These are phyloP conservation scores for Skeletonema marinoi DNA, from an alignment of 108 stramenopile species.

Conservation along the genomic window DNA sequence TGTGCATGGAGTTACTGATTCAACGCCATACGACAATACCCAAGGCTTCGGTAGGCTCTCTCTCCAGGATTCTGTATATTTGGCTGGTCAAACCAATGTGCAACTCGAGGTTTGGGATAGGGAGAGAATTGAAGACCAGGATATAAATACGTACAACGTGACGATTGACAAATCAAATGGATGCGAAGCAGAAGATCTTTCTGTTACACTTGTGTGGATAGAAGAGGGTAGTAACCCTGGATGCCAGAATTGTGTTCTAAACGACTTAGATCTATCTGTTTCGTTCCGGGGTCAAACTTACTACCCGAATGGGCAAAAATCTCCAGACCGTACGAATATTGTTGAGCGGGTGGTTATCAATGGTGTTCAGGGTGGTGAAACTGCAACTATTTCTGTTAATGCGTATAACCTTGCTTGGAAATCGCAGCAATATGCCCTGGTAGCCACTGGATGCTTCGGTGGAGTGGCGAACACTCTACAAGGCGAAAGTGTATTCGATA, in stretches of 20 bases:
- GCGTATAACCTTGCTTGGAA: conserved; percentile 24
- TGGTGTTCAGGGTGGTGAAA: conserved; percentile 27
- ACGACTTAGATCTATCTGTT: conserved; percentile 35
- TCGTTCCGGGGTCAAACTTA: conserved; percentile 33
- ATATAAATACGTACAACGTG: conserved; percentile 21
- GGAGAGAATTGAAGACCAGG: conserved; percentile 18
- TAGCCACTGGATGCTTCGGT: conserved; percentile 47
- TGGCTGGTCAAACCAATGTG: conserved; percentile 29
- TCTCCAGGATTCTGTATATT: conserved; percentile 24
- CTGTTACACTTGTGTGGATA: conserved; percentile 29
- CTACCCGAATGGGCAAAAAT: conserved; percentile 50
- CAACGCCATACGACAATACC: conserved; percentile 37
- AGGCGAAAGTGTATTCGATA: conserved; percentile 24
- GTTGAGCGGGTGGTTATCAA: conserved; percentile 50
- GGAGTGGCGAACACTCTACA: conserved; percentile 28
- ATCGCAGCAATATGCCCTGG: conserved; percentile 26
- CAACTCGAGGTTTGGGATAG: conserved; percentile 25
- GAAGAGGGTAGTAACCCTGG: conserved; percentile 28
- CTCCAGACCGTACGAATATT: conserved; percentile 51
- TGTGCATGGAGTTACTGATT: conserved; percentile 15
- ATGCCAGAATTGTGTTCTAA: conserved; percentile 20
- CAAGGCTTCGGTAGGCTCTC: conserved; percentile 43
- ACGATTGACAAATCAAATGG: conserved; percentile 28
- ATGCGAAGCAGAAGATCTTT: conserved; percentile 15
- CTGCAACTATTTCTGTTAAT: conserved; percentile 24